Evolutionary conservation across 2,329 filamentous ascomycete genomes (phyloP).

Genomic region (Neofusicoccum cordaticola): DNA sequence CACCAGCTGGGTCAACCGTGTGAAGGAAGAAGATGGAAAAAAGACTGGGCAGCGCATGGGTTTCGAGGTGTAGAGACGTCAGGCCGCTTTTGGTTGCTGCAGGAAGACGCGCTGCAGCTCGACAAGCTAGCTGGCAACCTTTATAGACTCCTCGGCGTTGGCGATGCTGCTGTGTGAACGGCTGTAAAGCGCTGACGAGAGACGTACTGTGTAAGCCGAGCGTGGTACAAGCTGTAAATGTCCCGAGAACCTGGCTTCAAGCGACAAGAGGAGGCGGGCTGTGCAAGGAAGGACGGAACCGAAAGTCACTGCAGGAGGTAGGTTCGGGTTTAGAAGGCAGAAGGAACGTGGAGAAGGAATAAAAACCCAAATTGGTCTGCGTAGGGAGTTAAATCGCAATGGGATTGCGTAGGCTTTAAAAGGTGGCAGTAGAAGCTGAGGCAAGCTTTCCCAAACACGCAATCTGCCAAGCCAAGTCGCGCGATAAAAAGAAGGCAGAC

Average conservation of each 20-base stretch:
- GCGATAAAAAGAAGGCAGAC: background rate
- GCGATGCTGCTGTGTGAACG: background rate
- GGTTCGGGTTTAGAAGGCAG: background rate
- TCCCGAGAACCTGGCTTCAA: background rate
- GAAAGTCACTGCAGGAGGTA: background rate
- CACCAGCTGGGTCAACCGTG: constrained; percentile 10
- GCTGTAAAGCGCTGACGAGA: constrained; percentile 7
- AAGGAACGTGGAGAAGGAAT: constrained; percentile 2
- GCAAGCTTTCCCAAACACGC: background rate
- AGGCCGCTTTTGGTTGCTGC: background rate
- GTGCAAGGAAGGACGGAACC: background rate
- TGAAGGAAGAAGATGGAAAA: constrained; percentile 1
- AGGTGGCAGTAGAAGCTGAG: background rate
- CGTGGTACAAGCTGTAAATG: constrained; percentile 2
- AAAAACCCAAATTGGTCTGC: background rate
- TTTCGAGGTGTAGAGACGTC: background rate
- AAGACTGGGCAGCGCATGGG: constrained; percentile 13
- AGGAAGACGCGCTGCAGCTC: background rate
- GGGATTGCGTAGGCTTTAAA: background rate
- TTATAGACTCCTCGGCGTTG: background rate
- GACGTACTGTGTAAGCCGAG: background rate
- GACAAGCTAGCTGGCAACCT: background rate
- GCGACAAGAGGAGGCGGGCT: background rate
- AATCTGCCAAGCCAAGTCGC: background rate
- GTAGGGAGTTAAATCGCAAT: background rate